Percentiles rank a stretch among this genome's conserved stretches.
Conservation (phyloP, 305 asterid species). For the Fraxinus baroniana region DNA sequence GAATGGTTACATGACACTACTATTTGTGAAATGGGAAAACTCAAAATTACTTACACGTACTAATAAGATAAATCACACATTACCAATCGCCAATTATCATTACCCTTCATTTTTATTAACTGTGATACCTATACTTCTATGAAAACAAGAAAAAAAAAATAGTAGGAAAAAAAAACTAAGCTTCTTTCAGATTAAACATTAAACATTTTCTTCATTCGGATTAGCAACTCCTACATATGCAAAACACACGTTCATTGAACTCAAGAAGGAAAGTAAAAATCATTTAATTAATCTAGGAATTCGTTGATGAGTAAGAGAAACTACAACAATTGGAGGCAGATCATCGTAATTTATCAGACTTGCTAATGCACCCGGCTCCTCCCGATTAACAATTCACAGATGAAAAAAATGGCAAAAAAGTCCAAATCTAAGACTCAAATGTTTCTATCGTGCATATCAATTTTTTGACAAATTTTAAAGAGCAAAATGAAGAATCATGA, state of each 20-base stretch:
- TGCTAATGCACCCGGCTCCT: not conserved
- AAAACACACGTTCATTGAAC: not conserved
- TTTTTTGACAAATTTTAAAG: not conserved
- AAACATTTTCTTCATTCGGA: not conserved
- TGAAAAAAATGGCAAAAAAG: not conserved
- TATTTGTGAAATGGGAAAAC: not conserved
- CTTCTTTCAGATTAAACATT: not conserved
- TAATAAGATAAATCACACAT: not conserved
- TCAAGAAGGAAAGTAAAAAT: not conserved
- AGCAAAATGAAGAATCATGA: not conserved
- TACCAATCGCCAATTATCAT: constrained; percentile 1
- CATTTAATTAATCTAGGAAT: not conserved
- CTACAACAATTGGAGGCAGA: not conserved
- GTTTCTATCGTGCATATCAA: not conserved
- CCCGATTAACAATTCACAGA: not conserved
- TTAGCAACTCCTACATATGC: not conserved
- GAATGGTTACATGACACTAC: not conserved
- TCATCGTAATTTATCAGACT: not conserved
- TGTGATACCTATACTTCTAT: not conserved
- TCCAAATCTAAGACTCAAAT: not conserved
- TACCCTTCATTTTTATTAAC: not conserved
- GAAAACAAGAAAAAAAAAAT: not conserved
- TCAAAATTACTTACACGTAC: not conserved
- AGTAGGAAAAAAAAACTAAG: not conserved
- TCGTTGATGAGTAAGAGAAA: not conserved